A percentile compares a stretch with the other conserved stretches of the same genome.
Evolutionary conservation across 2,329 filamentous ascomycete genomes (phyloP).

Genomic region (Fusarium sp.): DNA sequence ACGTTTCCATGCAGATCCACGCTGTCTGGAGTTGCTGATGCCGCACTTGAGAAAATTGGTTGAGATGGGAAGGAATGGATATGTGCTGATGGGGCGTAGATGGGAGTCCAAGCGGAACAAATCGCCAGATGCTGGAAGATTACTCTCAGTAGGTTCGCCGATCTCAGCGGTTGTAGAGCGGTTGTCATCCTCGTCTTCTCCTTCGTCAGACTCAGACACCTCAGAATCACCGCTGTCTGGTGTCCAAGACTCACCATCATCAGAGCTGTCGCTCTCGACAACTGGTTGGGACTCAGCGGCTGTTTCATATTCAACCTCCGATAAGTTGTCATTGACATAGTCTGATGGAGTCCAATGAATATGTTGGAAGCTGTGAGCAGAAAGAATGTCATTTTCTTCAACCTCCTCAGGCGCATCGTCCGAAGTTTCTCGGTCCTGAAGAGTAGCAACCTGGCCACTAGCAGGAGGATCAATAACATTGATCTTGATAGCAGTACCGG

Average conservation of each 20-base stretch:
- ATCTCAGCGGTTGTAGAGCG: neutral
- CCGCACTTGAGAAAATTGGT: too few species aligned
- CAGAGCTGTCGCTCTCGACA: neutral
- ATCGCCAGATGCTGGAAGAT: neutral
- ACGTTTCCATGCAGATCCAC: too few species aligned
- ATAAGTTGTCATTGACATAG: neutral
- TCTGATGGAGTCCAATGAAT: neutral
- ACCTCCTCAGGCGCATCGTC: neutral
- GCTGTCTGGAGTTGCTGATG: too few species aligned
- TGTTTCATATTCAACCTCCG: neutral
- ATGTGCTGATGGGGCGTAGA: neutral
- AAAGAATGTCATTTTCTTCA: rapidly evolving
- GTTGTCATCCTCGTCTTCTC: neutral
- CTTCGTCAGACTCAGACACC: neutral
- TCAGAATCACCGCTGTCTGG: neutral
- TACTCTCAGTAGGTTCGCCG: neutral
- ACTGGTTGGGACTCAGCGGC: neutral
- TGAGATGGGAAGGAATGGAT: neutral
- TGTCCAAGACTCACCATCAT: too few species aligned
- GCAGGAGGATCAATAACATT: neutral
- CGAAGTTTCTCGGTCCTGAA: too few species aligned
- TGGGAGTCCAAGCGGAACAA: neutral
- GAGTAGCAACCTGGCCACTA: neutral
- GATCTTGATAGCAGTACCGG: neutral
- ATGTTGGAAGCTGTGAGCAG: neutral